Evolutionary conservation across 768 basidiomycete species (phyloP), one percentile per base, ranked within the genome.

Genomic region (Sistotremastrum suecicum): DNA sequence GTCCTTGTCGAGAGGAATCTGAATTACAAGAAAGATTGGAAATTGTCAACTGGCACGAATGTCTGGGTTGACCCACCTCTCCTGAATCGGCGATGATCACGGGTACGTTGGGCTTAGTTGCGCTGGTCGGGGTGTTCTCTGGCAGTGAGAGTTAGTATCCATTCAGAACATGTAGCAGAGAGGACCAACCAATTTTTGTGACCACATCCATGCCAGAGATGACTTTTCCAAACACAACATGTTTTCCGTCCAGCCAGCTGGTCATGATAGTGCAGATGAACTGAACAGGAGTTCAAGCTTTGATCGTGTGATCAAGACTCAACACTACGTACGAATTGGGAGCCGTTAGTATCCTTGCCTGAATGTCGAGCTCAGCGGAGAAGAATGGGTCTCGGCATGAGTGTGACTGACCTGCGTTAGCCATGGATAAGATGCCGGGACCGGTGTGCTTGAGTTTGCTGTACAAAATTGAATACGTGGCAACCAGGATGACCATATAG

Each of bases 391-490:
- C 20, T 34, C 9, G 11, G 20, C 30, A 11, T 5, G 35, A 20
- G n/a, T 11, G 10, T 6, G n/a, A n/a, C n/a, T 12, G 32, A 41
- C 62, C 62, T 46, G 89, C 78, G 56, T 95, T 97, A 42, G 92
- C 92, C 92, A 97, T 95, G 2, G 89, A 91, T 48, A 94, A 75
- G 47, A 74, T 71, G 51, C 92, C 92, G 42, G 86, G 76, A 35
- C 77, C 79, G 55, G 85, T 84, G 71, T 99, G 94, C 62, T 78
- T 80, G 63, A 98, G 84, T 75, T 97, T 95, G 74, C 91, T 95
- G 54, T 31, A 41, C 2, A 48, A 20, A 20, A 20, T 30, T 38
- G 33, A 46, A 43, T 6, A 44, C 51, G 33, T 50, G 48, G 40
- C 7, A 42, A 28, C 8, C 20, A 29, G 38, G n/a, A 37, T 3